Conservation (phyloP, 441 rosid genomes). For the Omphalea diandra region DNA sequence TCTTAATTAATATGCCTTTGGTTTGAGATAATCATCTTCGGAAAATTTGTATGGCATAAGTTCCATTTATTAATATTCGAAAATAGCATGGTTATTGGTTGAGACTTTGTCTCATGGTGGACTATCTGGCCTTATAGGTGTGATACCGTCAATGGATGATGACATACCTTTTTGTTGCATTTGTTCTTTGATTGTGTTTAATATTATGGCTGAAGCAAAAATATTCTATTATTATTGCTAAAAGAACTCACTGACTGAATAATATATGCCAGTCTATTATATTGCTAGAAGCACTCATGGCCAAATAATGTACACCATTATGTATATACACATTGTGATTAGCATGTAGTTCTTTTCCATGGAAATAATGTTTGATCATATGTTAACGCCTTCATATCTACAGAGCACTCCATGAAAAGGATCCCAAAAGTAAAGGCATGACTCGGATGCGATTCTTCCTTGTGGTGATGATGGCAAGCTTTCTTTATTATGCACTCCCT, state of each 20-base stretch:
- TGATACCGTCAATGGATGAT: neutral
- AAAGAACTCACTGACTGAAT: neutral
- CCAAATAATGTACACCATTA: neutral
- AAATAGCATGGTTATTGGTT: conserved; percentile 13
- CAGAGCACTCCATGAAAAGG: conserved; percentile 95
- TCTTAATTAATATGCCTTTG: neutral
- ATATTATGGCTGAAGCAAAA: too few species aligned
- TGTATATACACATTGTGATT: neutral
- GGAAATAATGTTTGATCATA: conserved; percentile 6
- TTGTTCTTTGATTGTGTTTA: neutral
- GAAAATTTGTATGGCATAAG: neutral
- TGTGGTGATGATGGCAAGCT: conserved; percentile 52
- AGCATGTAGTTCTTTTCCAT: neutral
- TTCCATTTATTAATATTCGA: neutral
- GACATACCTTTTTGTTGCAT: neutral
- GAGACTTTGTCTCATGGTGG: conserved; percentile 5
- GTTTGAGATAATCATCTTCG: neutral
- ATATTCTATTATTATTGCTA: conserved; percentile 1
- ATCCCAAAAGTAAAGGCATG: conserved; percentile 46
- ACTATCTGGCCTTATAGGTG: neutral
- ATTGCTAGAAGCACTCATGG: too few species aligned
- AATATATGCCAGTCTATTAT: too few species aligned
- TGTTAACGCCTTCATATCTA: conserved; percentile 9
- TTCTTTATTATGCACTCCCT: conserved; percentile 73
- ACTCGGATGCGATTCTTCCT: conserved; percentile 84